Base-by-base conservation (phyloP, 306 rosid species). In the Astragalus membranaceus region DNA sequence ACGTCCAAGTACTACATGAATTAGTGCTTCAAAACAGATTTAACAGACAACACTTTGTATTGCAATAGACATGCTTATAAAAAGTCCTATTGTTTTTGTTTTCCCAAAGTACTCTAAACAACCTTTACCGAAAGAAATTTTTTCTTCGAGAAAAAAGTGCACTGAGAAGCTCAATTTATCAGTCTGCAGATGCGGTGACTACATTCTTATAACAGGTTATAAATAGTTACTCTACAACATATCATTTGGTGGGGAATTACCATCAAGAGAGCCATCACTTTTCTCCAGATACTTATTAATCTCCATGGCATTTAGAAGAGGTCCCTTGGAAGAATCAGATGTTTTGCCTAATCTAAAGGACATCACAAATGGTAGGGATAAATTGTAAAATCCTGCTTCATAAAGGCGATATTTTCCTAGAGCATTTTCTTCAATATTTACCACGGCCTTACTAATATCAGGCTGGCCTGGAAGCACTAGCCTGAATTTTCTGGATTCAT, bases 231-330 rank as follows among this genome's bases (percentile, higher is more conserved):
- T 54, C 10, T 17, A 65, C 16, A 15, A 33, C 39, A 20, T 43
- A 36, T 29, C 54, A 72, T 64, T 17, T 8, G 5, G 59, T 43
- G 57, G 13, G 41, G 42, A 58, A 81, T 78, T 80, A 94, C 99
- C 92, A 81, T 94, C 99, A 48, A 82, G 48, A 73, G 97, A 86
- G 72, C 97, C 99, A 36, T 71, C 87, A 30, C 69, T 91, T 82
- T 85, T 91, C 85, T 94, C 82, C 55, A 94, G 75, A 82, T 91
- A 86, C 81, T 80, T 86, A 74, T 82, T 91, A 62, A 94, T 91
- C 85, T 94, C 99, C 92, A 94, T 85, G 10, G 97, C 99, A 82
- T 94, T 94, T 67, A 94, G 15, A 70, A 94, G 92, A 37, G 99
- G 99, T 4, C 99, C 99, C 71, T 72, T 68, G 63, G 89, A 48